phyloP scores from a whole-genome alignment of 441 rosid genomes.

The Aquilaria agallochum region DNA sequence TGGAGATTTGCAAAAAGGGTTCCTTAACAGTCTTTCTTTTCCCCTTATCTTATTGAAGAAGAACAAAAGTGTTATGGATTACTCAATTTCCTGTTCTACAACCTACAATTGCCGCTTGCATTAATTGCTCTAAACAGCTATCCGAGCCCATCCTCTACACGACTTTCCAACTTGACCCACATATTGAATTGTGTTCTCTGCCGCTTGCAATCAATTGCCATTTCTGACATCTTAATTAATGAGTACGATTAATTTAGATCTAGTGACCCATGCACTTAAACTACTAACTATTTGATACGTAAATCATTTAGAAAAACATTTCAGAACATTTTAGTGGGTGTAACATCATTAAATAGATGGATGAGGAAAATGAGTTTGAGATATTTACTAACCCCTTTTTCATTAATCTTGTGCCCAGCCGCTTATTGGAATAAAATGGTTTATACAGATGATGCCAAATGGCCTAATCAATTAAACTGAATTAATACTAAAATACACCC shows the following conservation, averaged over 20 bases:
- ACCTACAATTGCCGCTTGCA: conserved; percentile 7
- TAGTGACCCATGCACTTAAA: too few relatives aligned
- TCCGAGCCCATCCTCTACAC: background rate
- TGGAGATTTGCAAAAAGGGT: too few relatives aligned
- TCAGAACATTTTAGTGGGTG: conserved; percentile 2
- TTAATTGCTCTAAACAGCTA: conserved; percentile 14
- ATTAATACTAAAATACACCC: too few relatives aligned
- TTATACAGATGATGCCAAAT: too few relatives aligned
- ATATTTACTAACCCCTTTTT: conserved; percentile 2
- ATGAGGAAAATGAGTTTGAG: background rate
- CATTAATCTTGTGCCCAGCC: background rate
- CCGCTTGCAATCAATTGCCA: conserved; percentile 12
- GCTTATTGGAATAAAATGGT: too few relatives aligned
- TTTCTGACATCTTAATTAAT: conserved; percentile 18
- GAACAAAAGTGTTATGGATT: too few relatives aligned
- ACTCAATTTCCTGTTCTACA: background rate
- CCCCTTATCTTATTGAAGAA: too few relatives aligned
- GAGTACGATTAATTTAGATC: too few relatives aligned
- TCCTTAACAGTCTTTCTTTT: too few relatives aligned
- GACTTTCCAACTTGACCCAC: conserved; percentile 1
- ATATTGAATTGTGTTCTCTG: conserved; percentile 14
- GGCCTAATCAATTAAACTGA: too few relatives aligned
- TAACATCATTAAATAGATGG: background rate
- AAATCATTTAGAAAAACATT: background rate
- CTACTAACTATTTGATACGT: too few relatives aligned